Base-by-base conservation (phyloP, 2,329 filamentous ascomycete genomes). In the Claviceps digitariae region DNA sequence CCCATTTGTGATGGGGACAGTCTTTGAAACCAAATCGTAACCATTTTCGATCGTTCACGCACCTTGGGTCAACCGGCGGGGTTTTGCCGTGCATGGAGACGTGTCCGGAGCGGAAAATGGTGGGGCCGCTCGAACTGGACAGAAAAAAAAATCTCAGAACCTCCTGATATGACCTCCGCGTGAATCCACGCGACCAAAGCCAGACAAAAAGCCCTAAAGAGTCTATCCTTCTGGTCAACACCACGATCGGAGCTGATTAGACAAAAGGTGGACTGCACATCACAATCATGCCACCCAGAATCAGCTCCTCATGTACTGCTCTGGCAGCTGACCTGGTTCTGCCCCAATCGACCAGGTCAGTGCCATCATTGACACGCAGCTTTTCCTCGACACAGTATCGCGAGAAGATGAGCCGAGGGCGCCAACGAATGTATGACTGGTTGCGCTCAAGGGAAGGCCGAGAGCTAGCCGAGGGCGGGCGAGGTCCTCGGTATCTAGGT, bases 341-440 rank as follows among this genome's bases (percentile, higher is more conserved):
- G 9, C 52, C 52, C 6, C 52, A 38, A 27, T 36, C 31, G 44
- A 47, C 54, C 40, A 51, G 52, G 41, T 38, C 46, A 47, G 54
- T 49, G 20, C 9, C 44, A 12, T 25, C 34, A 9, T 61, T 64
- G 34, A 51, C 54, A 52, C 66, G 68, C 50, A 55, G 61, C 46
- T 73, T 75, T 56, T 70, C 69, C 52, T 67, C 71, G 44, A 74
- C 72, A 23, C 60, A 66, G 51, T 65, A 65, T 48, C 64, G 61
- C 44, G 63, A 65, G 52, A 70, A 72, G 62, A 68, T 66, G 60
- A 67, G 65, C 52, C 63, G 63, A 51, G 58, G 56, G 31, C 70
- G 72, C 10, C 63, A 65, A 54, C 54, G 56, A 38, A 73, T 75
- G 64, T 65, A 66, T 29, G 54, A 63, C 4, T 76, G 71, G 71